phyloP scores from a whole-genome alignment of 768 basidiomycete genomes.

The Gloeostereum incarnatum region DNA sequence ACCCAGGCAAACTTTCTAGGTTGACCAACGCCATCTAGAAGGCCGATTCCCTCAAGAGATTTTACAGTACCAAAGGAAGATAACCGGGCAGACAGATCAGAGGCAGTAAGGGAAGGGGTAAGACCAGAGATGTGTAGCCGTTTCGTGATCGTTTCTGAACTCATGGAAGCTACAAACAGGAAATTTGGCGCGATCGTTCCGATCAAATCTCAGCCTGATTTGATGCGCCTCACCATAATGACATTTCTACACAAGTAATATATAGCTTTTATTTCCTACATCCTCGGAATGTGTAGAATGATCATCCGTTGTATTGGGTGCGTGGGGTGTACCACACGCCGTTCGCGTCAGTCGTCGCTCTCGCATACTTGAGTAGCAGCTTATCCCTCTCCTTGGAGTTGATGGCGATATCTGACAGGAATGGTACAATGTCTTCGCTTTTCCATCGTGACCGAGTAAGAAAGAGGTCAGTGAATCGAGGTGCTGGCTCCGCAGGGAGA shows the following conservation, averaged over 20 bases:
- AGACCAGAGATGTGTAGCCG: constrained; percentile 70
- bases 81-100: constrained; percentile 50
- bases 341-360: constrained; percentile 60
- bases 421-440: constrained; percentile 72
- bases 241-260: too few relatives aligned
- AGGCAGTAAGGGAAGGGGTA: constrained; percentile 49
- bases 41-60: constrained; percentile 61
- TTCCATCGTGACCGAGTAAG: constrained; percentile 70
- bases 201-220: too few relatives aligned
- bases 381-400: constrained; percentile 84
- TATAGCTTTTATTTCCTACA: too few relatives aligned
- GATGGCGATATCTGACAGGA: constrained; percentile 75
- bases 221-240: too few relatives aligned
- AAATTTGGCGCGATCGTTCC: too few relatives aligned
- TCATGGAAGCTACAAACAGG: too few relatives aligned
- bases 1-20: constrained; percentile 68
- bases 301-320: constrained; percentile 45
- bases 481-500: constrained; percentile 69
- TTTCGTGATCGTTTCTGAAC: constrained; percentile 46
- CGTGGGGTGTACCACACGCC: constrained; percentile 72
- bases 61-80: constrained; percentile 61
- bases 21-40: constrained; percentile 52
- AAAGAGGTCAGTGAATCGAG: constrained; percentile 86
- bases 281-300: too few relatives aligned
- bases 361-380: constrained; percentile 76